Percentiles rank a stretch among this genome's conserved stretches.
Conservation (phyloP, 805 yeast species). For the Metschnikowia cubensis region DNA sequence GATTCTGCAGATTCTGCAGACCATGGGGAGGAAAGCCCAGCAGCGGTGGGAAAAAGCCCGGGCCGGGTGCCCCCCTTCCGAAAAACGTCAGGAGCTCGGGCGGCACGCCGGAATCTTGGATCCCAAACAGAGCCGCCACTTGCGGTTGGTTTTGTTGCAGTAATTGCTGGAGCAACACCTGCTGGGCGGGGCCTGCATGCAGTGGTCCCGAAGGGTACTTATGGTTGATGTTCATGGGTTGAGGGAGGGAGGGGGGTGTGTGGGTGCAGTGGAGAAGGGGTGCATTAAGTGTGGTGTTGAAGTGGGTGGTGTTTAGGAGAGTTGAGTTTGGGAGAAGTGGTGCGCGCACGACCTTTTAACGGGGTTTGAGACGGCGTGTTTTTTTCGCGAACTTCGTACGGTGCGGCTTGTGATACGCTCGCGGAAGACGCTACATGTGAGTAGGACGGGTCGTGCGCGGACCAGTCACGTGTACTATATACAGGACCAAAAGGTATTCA, state of each 20-base stretch:
- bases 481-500: too few species aligned
- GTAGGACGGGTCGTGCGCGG: too few species aligned
- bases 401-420: too few species aligned
- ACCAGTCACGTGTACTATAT: too few species aligned
- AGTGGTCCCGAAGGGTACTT: slow-evolving; percentile 25
- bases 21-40: slow-evolving; percentile 23
- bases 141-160: slow-evolving; percentile 38
- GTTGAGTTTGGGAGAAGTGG: slow-evolving; percentile 2
- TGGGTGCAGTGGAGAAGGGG: slow-evolving; percentile 1
- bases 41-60: slow-evolving; percentile 20
- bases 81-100: slow-evolving; percentile 21
- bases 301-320: neutral
- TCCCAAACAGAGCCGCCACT: slow-evolving; percentile 12
- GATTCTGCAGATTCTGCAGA: slow-evolving; percentile 19
- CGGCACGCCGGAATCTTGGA: slow-evolving; percentile 14
- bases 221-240: slow-evolving; percentile 20
- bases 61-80: slow-evolving; percentile 21
- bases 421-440: too few species aligned
- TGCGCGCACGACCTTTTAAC: neutral
- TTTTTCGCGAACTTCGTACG: too few species aligned
- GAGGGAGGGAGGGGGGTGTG: neutral
- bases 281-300: slow-evolving; percentile 3
- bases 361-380: too few species aligned
- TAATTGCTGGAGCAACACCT: slow-evolving; percentile 39
- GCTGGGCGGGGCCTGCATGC: slow-evolving; percentile 40